phyloP scores from a whole-genome alignment of 108 stramenopile genomes.

The Cyclostephanos invisitatus region DNA sequence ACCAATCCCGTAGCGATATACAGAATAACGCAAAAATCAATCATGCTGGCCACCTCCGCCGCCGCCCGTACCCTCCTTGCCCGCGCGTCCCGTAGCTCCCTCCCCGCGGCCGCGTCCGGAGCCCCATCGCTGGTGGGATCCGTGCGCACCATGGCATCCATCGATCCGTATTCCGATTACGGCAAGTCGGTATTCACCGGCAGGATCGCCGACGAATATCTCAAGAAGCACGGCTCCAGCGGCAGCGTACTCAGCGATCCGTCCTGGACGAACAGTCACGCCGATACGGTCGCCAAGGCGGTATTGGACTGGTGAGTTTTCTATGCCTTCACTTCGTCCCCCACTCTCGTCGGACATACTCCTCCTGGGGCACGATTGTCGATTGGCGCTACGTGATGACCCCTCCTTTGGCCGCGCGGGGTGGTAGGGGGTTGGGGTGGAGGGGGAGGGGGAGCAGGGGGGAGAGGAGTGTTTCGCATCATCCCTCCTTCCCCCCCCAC shows the following conservation, averaged over 20 bases:
- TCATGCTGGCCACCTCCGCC: conserved; percentile 67
- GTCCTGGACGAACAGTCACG: conserved; percentile 72
- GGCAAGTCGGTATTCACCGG: conserved; percentile 90
- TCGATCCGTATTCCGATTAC: conserved; percentile 86
- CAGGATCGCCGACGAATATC: conserved; percentile 86
- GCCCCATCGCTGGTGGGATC: conserved; percentile 13
- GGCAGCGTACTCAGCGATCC: conserved; percentile 77
- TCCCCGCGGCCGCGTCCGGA: conserved; percentile 15
- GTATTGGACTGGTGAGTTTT: conserved; percentile 87
- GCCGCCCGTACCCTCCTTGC: conserved; percentile 64
- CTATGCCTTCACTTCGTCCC: background rate
- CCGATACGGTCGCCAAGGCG: conserved; percentile 89
- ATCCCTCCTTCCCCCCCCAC: no score
- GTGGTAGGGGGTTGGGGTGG: no score
- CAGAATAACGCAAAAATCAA: conserved; percentile 10
- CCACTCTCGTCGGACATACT: no score
- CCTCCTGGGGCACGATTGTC: no score
- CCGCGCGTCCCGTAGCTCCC: conserved; percentile 31
- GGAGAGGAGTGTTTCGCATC: no score
- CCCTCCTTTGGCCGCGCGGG: no score
- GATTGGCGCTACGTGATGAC: no score
- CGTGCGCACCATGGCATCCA: conserved; percentile 55
- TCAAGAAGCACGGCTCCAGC: conserved; percentile 85
- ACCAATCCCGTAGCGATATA: no score
- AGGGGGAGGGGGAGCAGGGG: no score